A percentile compares a stretch with the other conserved stretches of the same genome.
phyloP scores from a whole-genome alignment of 139 green algal genomes.

The Mesostigma viride region DNA sequence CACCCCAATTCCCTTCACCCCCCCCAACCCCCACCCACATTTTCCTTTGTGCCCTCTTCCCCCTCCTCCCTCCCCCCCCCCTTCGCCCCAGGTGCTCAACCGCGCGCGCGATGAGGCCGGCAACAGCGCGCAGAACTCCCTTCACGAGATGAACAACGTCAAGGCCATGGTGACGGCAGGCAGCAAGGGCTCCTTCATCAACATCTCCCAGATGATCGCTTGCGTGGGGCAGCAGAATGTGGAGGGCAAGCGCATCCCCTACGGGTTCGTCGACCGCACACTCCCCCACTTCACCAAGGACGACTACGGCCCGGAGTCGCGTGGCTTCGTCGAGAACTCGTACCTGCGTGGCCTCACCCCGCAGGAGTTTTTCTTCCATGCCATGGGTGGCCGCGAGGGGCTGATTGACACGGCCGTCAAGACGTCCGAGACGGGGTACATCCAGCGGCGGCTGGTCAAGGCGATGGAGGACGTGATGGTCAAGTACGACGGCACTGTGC shows the following conservation, averaged over 20 bases:
- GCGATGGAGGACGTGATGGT: constrained; percentile 97
- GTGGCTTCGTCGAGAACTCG: constrained; percentile 97
- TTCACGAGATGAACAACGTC: constrained; percentile 93
- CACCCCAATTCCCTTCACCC: too few species aligned
- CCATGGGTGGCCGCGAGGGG: constrained; percentile 96
- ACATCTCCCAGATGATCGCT: constrained; percentile 99
- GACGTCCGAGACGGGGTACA: constrained; percentile 74
- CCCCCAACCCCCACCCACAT: too few species aligned
- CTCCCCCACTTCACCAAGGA: constrained; percentile 95
- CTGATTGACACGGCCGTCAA: constrained; percentile 99
- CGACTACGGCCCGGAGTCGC: constrained; percentile 85
- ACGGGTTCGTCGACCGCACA: constrained; percentile 81
- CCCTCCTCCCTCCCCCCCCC: too few species aligned
- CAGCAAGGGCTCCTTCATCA: constrained; percentile 97
- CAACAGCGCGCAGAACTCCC: constrained; percentile 67
- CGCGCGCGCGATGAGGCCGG: constrained; percentile 87
- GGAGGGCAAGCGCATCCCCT: constrained; percentile 97
- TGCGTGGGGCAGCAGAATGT: constrained; percentile 99
- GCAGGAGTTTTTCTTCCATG: constrained; percentile 99
- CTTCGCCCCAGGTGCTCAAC: constrained; percentile 86
- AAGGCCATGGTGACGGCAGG: constrained; percentile 94
- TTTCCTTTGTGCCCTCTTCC: too few species aligned
- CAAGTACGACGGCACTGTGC: constrained; percentile 89
- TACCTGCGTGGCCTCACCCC: constrained; percentile 91
- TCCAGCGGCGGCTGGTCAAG: constrained; percentile 81